phyloP scores from a whole-genome alignment of 2,329 filamentous ascomycete genomes.

The Claviceps sp. region DNA sequence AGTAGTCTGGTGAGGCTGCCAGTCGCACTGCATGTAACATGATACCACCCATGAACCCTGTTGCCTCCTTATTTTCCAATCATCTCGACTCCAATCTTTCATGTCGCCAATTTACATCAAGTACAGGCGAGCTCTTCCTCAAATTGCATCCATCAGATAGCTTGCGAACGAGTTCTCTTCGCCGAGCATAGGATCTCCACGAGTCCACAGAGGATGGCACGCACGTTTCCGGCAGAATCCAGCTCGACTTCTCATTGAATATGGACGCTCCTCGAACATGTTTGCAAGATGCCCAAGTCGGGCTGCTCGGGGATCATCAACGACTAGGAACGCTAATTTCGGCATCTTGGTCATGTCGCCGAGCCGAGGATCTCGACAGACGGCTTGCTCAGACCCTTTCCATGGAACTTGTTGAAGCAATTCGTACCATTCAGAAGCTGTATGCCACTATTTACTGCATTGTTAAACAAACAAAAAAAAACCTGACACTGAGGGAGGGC shows the following conservation, averaged over 20 bases:
- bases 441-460: too few species aligned
- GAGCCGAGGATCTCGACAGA: too few species aligned
- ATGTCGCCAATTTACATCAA: not conserved
- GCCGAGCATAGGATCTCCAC: not conserved
- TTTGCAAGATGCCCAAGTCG: not conserved
- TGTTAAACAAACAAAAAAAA: not conserved
- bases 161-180: slow-evolving; percentile 10
- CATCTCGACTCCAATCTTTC: not conserved
- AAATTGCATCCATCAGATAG: slow-evolving; percentile 13
- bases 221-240: slow-evolving; percentile 9
- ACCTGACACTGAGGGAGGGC: not conserved
- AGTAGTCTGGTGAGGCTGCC: too few species aligned
- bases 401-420: not conserved
- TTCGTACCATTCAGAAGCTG: not conserved
- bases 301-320: slow-evolving; percentile 1
- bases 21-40: too few species aligned
- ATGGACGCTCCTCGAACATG: not conserved
- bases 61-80: not conserved
- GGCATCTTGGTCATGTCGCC: not conserved
- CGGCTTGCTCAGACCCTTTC: too few species aligned
- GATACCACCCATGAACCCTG: not conserved
- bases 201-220: slow-evolving; percentile 11
- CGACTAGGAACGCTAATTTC: slow-evolving; percentile 19
- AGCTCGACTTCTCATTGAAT: not conserved
- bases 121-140: slow-evolving; percentile 5